Percentiles rank a stretch among this genome's conserved stretches.
Evolutionary conservation across 2,329 filamentous ascomycete species (phyloP).

Genomic region (Talaromyces albobiverticillius): DNA sequence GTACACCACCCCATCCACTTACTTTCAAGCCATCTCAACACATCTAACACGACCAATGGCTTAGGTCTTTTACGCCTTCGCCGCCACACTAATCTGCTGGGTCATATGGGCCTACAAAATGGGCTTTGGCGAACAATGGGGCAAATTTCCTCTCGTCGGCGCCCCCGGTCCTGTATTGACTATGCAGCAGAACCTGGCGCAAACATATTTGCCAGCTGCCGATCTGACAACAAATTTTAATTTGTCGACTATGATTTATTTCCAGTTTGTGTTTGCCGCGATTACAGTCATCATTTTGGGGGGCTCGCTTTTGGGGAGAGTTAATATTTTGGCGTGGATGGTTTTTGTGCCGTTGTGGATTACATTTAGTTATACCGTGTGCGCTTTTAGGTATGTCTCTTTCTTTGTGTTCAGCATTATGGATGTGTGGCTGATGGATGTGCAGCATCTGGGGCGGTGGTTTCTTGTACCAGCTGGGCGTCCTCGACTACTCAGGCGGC

Average conservation of each 20-base stretch:
- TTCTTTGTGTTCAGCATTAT: too few relatives aligned
- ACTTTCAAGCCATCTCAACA: too few relatives aligned
- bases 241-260: constrained; percentile 51
- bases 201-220: constrained; percentile 44
- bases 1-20: too few relatives aligned
- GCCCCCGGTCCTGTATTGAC: constrained; percentile 46
- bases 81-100: constrained; percentile 49
- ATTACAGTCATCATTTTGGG: constrained; percentile 50
- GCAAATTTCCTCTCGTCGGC: constrained; percentile 43
- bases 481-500: constrained; percentile 53
- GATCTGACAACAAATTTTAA: constrained; percentile 43
- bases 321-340: constrained; percentile 54
- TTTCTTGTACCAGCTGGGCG: constrained; percentile 45
- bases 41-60: too few relatives aligned
- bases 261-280: constrained; percentile 54
- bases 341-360: constrained; percentile 53
- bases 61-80: constrained; percentile 48
- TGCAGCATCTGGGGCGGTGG: constrained; percentile 44
- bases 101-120: constrained; percentile 51
- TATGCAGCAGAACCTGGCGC: constrained; percentile 44
- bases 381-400: constrained; percentile 31
- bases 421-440: neutral
- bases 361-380: constrained; percentile 45
- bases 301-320: constrained; percentile 47
- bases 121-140: constrained; percentile 50